These are phyloP conservation scores for Sugiyamaella valdiviana DNA, from an alignment of 805 yeast genomes.

Conservation along the genomic window DNA sequence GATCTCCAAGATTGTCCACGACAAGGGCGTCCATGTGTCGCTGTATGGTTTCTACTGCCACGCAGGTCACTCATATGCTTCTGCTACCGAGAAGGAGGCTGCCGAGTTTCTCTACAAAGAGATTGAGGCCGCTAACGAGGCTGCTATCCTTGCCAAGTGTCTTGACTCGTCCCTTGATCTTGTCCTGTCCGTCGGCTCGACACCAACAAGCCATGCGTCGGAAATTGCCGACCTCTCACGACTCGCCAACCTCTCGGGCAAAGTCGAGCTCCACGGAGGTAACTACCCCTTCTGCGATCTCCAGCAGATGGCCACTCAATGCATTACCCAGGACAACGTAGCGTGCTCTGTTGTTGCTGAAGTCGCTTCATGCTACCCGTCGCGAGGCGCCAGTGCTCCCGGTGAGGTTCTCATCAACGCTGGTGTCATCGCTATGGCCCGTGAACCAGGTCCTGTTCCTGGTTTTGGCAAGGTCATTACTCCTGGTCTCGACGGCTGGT, in stretches of 20 bases:
- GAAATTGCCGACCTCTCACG: conserved; percentile 12
- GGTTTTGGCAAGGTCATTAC: conserved; percentile 51
- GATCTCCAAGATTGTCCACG: conserved; percentile 30
- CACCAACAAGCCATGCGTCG: conserved; percentile 70
- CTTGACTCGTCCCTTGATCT: conserved; percentile 38
- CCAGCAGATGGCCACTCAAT: conserved; percentile 69
- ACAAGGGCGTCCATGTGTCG: conserved; percentile 32
- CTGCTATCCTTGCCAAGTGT: conserved; percentile 36
- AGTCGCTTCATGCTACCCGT: conserved; percentile 53
- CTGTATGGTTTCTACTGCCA: conserved; percentile 70
- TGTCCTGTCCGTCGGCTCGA: conserved; percentile 68
- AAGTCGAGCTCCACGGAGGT: conserved; percentile 73
- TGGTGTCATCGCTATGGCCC: conserved; percentile 63
- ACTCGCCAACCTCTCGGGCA: conserved; percentile 23
- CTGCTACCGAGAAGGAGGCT: conserved; percentile 43
- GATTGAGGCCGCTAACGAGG: conserved; percentile 49
- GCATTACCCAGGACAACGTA: conserved; percentile 41
- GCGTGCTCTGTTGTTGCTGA: conserved; percentile 53
- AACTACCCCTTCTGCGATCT: conserved; percentile 67
- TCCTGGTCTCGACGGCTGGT: conserved; percentile 48
- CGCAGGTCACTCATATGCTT: conserved; percentile 68
- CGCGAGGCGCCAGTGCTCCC: conserved; percentile 43
- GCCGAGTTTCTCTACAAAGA: conserved; percentile 48
- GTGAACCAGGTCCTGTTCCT: conserved; percentile 55
- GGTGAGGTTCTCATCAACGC: conserved; percentile 65